A percentile compares a stretch with the other conserved stretches of the same genome.
These are phyloP conservation scores for Moringa oleifera DNA, from an alignment of 345 rosid species.

Conservation along the genomic window DNA sequence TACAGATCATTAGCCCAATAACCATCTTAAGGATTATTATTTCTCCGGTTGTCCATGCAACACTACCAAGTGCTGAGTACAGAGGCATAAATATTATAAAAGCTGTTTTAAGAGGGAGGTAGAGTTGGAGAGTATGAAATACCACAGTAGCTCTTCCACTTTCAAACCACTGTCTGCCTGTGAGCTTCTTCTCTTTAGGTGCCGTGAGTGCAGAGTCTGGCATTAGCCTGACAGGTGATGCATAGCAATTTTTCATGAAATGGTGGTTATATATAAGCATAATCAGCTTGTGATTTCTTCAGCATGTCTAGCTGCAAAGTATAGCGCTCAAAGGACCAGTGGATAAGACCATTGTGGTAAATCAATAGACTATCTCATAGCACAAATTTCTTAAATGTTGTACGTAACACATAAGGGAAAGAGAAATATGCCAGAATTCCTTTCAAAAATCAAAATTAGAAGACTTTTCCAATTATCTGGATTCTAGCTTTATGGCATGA, in stretches of 20 bases:
- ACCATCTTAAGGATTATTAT: background rate
- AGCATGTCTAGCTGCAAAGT: background rate
- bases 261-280: background rate
- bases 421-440: background rate
- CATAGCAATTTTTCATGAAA: background rate
- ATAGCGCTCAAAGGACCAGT: background rate
- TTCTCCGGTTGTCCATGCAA: background rate
- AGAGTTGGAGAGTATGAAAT: constrained; percentile 9
- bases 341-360: too few relatives aligned
- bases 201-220: constrained; percentile 79
- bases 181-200: constrained; percentile 78
- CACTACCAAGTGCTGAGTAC: background rate
- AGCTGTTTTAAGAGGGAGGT: constrained; percentile 4
- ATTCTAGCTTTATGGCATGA: background rate
- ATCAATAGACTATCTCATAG: too few relatives aligned
- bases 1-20: background rate
- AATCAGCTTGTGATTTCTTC: background rate
- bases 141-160: constrained; percentile 66
- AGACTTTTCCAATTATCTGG: background rate
- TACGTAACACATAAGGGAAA: background rate
- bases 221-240: constrained; percentile 54
- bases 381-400: too few relatives aligned
- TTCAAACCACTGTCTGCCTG: constrained; percentile 97
- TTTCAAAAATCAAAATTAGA: background rate
- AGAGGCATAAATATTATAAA: constrained; percentile 3